Evolutionary conservation across 495 filamentous ascomycete genomes (phyloP), one percentile per base, ranked within the genome.

Genomic region (Xylaria scruposa): DNA sequence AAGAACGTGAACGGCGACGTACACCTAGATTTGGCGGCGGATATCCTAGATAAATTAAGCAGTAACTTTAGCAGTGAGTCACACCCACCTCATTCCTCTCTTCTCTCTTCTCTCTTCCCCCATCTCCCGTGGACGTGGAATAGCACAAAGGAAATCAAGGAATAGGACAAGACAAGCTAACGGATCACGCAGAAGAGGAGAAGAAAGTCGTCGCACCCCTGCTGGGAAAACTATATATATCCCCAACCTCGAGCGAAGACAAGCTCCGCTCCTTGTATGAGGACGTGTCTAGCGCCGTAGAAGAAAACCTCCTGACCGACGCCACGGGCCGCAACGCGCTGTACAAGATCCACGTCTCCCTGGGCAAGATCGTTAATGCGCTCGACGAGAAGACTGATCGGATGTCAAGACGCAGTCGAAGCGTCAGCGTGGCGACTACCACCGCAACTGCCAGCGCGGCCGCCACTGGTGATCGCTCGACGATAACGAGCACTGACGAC

Each of bases 221-320:
- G 53, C 85, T 98, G 29, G 90, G 88, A 67, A 99, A 98, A 82
- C 85, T 97, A 17, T 91, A 93, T 79, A 86, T 98, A 70, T 89
- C 93, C 1, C 87, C 89, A 8, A 78, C 85, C 29, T 88, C 88
- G 0, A 82, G 81, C 1, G 81, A 83, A 49, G 80, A 83, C 29
- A 85, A 85, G 54, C 80, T 89, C 31, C 83, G 85, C 24, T 78
- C 80, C 10, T 70, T 86, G 2, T 90, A 90, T 76, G 81, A 83
- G 15, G 79, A 90, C 9, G 85, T 93, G 29, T 88, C 87, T 44
- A 80, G 87, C 36, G 91, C 91, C 12, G 91, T 97, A 33, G 92
- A 94, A 36, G 85, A 87, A 36, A 90, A 90, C 46, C 78, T 94
- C 2, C 87, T 93, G 0, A 79, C 81, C 0, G 94, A 96, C 70